Base-by-base conservation (phyloP, 73 alveolate genomes). In the Paramecium biaurelia region DNA sequence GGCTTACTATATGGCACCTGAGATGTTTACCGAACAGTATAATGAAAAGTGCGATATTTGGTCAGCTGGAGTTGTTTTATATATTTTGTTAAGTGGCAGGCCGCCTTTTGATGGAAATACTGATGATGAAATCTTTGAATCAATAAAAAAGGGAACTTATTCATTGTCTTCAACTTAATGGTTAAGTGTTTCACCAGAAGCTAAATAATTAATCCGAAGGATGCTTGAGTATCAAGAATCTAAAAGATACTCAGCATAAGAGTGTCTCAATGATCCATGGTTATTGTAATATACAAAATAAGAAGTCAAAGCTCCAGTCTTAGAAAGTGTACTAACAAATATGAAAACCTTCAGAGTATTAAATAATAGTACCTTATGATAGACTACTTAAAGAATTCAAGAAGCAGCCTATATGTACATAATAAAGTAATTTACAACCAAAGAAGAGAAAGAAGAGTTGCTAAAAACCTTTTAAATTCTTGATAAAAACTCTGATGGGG, bases 181-280 rank as follows among this genome's bases (percentile, higher is more conserved):
- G 96, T 92, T 85, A 35, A 58, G 76, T 53, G 94, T 97, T 12
- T 94, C 98, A 57, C 84, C 88, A 23, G 96, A 92, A 18, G 96
- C 97, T 24, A 97, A 86, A 70, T 96, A 96, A 57, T 85, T 97
- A 20, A 93, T 97, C 21, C 92, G 92, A 26, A 94, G 92, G 21
- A 59, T 97, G 93, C 93, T 97, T 37, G 87, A 85, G 7, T 79
- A 63, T 45, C 72, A 96, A 41, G 92, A 93, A 10, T 74, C 85
- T 43, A 92, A 89, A 85, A 89, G 99, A 74, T 82, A 94, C 4
- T 90, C 98, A 56, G 96, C 98, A 47, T 47, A 92, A 20, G 92
- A 93, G 38, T 97, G 97, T n/a, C 85, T 97, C 21, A 34, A 92
- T 2, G 92, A 89, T 63, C 67, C 92, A 6, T 97, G 99, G 99